These are phyloP conservation scores for Peltaster fructicola DNA, from an alignment of 2,329 filamentous ascomycete species.

Conservation along the genomic window DNA sequence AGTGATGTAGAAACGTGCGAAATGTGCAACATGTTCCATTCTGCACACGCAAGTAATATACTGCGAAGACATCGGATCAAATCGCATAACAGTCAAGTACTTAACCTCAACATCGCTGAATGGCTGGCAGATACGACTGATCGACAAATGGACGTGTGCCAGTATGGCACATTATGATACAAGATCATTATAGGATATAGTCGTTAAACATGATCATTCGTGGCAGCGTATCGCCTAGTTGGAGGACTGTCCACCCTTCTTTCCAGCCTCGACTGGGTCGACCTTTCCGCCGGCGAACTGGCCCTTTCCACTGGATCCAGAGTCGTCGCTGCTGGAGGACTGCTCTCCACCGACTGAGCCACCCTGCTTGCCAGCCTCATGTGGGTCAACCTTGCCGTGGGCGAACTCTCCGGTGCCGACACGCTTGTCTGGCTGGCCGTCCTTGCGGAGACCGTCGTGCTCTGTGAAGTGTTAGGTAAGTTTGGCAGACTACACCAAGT, in stretches of 20 bases:
- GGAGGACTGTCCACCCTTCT: conserved; percentile 20
- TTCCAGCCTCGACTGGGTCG: conserved; percentile 24
- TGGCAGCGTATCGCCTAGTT: too few species aligned
- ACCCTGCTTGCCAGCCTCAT: conserved; percentile 24
- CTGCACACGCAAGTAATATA: too few species aligned
- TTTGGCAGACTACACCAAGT: neutral
- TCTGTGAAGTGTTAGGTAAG: conserved; percentile 13
- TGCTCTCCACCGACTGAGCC: conserved; percentile 9
- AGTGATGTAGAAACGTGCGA: too few species aligned
- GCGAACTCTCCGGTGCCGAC: conserved; percentile 26
- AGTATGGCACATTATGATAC: too few species aligned
- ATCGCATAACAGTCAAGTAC: too few species aligned
- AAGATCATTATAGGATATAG: too few species aligned
- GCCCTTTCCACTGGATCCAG: neutral
- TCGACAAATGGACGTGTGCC: too few species aligned
- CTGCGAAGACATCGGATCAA: too few species aligned
- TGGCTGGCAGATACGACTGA: too few species aligned
- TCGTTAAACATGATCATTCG: too few species aligned
- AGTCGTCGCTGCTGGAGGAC: neutral
- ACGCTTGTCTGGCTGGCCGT: conserved; percentile 25
- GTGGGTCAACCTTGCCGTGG: conserved; percentile 25
- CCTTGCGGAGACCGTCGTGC: conserved; percentile 26
- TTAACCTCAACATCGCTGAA: too few species aligned
- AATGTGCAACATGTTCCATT: too few species aligned
- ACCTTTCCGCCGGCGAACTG: conserved; percentile 26